Base-by-base conservation (phyloP, 345 rosid species). In the Syzygium aqueum region DNA sequence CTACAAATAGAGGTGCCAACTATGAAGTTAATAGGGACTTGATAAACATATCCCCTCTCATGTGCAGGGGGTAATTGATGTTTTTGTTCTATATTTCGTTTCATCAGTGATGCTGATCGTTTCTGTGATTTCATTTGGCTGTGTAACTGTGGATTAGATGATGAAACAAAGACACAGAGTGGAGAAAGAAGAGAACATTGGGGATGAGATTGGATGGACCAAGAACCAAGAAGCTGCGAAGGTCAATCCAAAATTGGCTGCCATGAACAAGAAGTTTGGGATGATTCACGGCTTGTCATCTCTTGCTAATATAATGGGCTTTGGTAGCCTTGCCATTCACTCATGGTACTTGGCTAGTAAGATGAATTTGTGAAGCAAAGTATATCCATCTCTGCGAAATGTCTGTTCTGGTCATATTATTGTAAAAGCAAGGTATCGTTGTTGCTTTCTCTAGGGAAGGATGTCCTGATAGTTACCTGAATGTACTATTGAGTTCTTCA, bases 91-190 rank as follows among this genome's bases (percentile, higher is more conserved):
- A 30, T 67, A 16, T 30, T 67, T 67, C 43, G 23, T 67, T 8
- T 67, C 17, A 19, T 67, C 12, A n/a, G n/a, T 15, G 85, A 27
- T 7, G 7, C n/a, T 51, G 85, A 8, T 84, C 8, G 51, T 84
- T 51, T 49, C 22, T 46, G 23, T 84, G 56, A 53, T 73, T 7
- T 73, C 49, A 73, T 37, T 73, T 37, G 27, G 27, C 14, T 37
- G 82, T 73, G 37, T 37, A 3, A 37, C 82, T 73, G 82, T 73
- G 82, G 82, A 37, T 37, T 88, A 96, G 99, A 94, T 96, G 96
- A 97, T 97, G 99, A 97, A 93, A 92, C 95, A 97, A 92, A 96
- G 99, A 89, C 99, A 97, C 91, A 97, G 95, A 91, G 94, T 97
- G 53, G 99, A 97, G 92, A 95, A 93, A 65, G 99, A 96, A 53